Evolutionary conservation across 371 early-diverging fungal genomes (phyloP).

Genomic region (Thermomucor indicae-seudaticae): DNA sequence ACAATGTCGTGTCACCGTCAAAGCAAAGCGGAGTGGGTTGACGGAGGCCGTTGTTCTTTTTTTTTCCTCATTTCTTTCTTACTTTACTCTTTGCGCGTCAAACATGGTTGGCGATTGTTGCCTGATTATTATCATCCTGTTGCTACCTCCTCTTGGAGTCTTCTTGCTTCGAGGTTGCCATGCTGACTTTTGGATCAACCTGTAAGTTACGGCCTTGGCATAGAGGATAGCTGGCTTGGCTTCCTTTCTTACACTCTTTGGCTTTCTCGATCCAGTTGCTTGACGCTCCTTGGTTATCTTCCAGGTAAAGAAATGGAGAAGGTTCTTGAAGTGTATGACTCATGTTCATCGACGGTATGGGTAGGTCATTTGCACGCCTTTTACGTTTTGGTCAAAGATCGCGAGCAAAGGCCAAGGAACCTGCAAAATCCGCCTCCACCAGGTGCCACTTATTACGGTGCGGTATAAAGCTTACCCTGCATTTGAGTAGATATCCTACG

Average conservation of each 20-base stretch:
- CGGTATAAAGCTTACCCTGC: too few species aligned
- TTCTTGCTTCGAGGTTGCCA: slow-evolving; percentile 42
- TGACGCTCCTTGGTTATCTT: slow-evolving; percentile 36
- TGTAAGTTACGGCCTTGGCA: slow-evolving; percentile 18
- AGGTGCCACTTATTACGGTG: too few species aligned
- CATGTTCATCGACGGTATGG: background rate
- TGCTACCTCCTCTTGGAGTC: slow-evolving; percentile 43
- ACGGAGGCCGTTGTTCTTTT: background rate
- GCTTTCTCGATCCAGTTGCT: slow-evolving; percentile 7
- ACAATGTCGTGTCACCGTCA: too few species aligned
- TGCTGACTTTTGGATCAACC: slow-evolving; percentile 47
- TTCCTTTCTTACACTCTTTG: background rate
- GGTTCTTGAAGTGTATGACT: background rate
- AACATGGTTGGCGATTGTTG: slow-evolving; percentile 40
- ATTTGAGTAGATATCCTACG: too few species aligned
- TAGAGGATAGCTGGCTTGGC: background rate
- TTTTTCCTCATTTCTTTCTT: background rate
- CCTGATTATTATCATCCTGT: slow-evolving; percentile 38
- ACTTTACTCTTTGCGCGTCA: background rate
- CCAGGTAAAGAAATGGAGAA: slow-evolving; percentile 14
- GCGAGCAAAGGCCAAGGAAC: slow-evolving; percentile 14
- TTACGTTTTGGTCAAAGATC: slow-evolving; percentile 35
- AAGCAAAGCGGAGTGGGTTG: too few species aligned
- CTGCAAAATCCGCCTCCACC: too few species aligned
- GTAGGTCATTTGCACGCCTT: slow-evolving; percentile 39